Percentiles rank a stretch among this genome's conserved stretches.
phyloP scores from a whole-genome alignment of 2,329 filamentous ascomycete genomes.

The Rasamsonia emersonii region DNA sequence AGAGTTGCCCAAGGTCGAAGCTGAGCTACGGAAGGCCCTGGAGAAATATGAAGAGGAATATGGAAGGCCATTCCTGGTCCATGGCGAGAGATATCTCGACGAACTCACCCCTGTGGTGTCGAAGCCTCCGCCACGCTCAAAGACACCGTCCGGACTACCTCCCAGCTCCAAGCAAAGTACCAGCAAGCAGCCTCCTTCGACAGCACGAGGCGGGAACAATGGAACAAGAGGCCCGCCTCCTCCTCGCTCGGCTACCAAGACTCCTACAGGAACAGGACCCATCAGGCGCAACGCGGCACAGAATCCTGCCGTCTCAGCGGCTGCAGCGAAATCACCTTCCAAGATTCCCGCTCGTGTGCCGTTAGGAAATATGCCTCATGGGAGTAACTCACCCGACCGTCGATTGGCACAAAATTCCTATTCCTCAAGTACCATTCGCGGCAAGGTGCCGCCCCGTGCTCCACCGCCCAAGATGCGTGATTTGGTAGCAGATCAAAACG shows the following conservation, averaged over 20 bases:
- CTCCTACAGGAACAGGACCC: conserved; percentile 34
- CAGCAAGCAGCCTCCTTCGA: conserved; percentile 18
- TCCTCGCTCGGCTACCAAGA: conserved; percentile 38
- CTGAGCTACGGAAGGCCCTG: conserved; percentile 72
- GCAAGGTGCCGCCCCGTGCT: conserved; percentile 42
- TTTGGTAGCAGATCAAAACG: conserved; percentile 50
- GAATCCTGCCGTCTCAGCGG: not conserved
- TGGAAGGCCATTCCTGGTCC: conserved; percentile 83
- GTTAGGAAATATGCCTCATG: conserved; percentile 38
- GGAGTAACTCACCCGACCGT: conserved; percentile 73
- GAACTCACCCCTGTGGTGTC: conserved; percentile 59
- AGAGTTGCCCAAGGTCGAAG: conserved; percentile 83
- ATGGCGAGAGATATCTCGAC: conserved; percentile 85
- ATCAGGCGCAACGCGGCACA: conserved; percentile 30
- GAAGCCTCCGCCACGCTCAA: conserved; percentile 53
- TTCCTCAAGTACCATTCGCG: conserved; percentile 35
- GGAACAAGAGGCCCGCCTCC: conserved; percentile 29
- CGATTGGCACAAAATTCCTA: conserved; percentile 37
- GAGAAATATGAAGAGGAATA: conserved; percentile 91
- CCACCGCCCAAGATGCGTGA: conserved; percentile 88
- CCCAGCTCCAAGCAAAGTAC: conserved; percentile 18
- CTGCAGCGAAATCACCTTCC: conserved; percentile 36
- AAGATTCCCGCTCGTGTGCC: conserved; percentile 42
- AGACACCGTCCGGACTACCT: conserved; percentile 34
- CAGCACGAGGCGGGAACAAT: conserved; percentile 22